Base-by-base conservation (phyloP, 2,329 filamentous ascomycete genomes). In the Aspergillus versicolor region DNA sequence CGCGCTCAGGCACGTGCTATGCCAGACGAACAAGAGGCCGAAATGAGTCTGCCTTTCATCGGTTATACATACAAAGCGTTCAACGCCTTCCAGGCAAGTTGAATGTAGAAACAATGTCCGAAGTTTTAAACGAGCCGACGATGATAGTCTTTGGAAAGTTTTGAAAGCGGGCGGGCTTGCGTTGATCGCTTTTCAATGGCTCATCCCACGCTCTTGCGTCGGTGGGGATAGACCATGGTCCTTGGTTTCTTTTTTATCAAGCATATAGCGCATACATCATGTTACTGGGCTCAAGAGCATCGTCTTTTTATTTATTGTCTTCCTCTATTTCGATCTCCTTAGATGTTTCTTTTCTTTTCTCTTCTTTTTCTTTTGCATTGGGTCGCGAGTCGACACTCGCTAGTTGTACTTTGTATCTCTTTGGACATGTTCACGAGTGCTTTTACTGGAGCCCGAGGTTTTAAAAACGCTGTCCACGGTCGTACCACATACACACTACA, bases 51-150 rank as follows among this genome's bases (percentile, higher is more conserved):
- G 77, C 94, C 94, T 3, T 99, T 96, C 74, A 94, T 96, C 67
- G 91, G 91, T 37, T 96, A 96, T 76, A 96, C 94, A 8, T 99
- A 97, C 82, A 99, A 97, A 85, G 90, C 94, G 61, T 99, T 99
- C 76, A 87, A 88, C 74, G 86, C 83, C 56, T 87, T 87, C 77
- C 76, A 79, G 63, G 69, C 59, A 47, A 76, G 62, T 50, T 77
- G 71, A 64, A 61, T 53, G 53, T 60, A 52, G 52, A 58, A 44
- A 60, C 49, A 61, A 56, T 60, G 54, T 65, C 56, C 57, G 58
- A 63, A 46, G 50, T 55, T 60, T 48, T 58, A 61, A 61, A 60
- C 56, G 45, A 61, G 56, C 48, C 49, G 51, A 61, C 49, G 57
- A 63, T 64, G 56, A 58, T 57, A 52, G 55, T 55, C 46, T 37